Evolutionary conservation across 495 filamentous ascomycete species (phyloP), one percentile per base, ranked within the genome.

Genomic region (Podospora sp.): DNA sequence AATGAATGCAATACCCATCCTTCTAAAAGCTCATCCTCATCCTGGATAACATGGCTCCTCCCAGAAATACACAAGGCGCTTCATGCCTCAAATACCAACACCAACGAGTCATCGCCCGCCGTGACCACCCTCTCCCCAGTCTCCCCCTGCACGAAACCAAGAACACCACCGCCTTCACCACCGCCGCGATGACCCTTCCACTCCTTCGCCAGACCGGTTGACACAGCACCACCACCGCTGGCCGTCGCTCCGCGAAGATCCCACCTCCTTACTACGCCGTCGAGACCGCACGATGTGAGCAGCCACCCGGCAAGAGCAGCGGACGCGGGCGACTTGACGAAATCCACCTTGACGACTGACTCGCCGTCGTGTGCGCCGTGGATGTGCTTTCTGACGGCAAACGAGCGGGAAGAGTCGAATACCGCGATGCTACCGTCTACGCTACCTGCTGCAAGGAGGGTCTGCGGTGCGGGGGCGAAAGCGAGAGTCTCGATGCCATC

Each of bases 391-490:
- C 95, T 83, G 49, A 94, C 84, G 0, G 93, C 92, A 72, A 96
- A 98, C 6, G 89, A 85, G 59, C 92, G 89, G 36, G 91, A 86
- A 0, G 89, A 86, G 77, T 99, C 96, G 72, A 92, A 97, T 7
- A 99, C 83, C 20, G 88, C 91, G 71, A 99, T 94, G 49, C 85
- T 90, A 50, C 94, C 93, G 77, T 99, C 96, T 3, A 97, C 94
- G 64, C 89, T 91, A 0, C 93, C 94, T 0, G 93, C 89, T 1
- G 95, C 96, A 16, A 99, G 85, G 6, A 97, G 84, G 20, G 92
- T 78, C 8, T 89, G 86, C 6, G 71, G 83, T 12, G 68, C 61
- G 6, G 82, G 79, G 0, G 91, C 89, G 83, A 99, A 97, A 18
- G 89, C 87, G 0, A 99, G 82, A 0, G 91, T 92, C 79, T 98